Conservation (phyloP, 2,329 filamentous ascomycete genomes). For the Aspergillus candidus region DNA sequence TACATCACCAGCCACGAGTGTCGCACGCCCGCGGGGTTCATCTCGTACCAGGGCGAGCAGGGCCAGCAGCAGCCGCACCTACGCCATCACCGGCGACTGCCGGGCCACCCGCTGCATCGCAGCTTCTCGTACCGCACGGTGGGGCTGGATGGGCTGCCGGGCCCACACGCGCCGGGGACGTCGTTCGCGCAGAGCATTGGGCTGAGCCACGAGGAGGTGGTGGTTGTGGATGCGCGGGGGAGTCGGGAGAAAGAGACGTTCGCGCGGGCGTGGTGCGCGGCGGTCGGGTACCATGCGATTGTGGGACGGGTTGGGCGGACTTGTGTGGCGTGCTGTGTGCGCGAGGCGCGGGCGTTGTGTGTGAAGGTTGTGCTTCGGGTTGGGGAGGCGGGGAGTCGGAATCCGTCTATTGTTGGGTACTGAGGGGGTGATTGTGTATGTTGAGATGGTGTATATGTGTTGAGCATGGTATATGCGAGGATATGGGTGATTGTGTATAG, state of each 20-base stretch:
- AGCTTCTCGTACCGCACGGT: conserved; percentile 30
- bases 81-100: conserved; percentile 23
- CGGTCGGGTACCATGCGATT: conserved; percentile 37
- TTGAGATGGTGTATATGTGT: no score
- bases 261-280: conserved; percentile 41
- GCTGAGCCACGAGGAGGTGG: conserved; percentile 17
- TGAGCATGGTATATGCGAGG: no score
- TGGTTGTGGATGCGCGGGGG: conserved; percentile 34
- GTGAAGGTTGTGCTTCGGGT: conserved; percentile 37
- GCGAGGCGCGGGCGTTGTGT: conserved; percentile 37
- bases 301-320: conserved; percentile 36
- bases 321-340: conserved; percentile 38
- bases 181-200: not conserved
- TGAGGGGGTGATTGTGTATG: no score
- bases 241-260: conserved; percentile 34
- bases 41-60: conserved; percentile 8
- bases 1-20: conserved; percentile 53
- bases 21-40: conserved; percentile 37
- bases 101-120: conserved; percentile 35
- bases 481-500: no score
- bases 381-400: conserved; percentile 13
- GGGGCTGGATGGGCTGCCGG: conserved; percentile 20
- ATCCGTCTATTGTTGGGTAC: not conserved
- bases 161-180: conserved; percentile 9
- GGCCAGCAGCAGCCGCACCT: conserved; percentile 1